Percentiles rank a stretch among this genome's conserved stretches.
phyloP scores from a whole-genome alignment of 305 asterid genomes.

The Fraxinus angustifolia region DNA sequence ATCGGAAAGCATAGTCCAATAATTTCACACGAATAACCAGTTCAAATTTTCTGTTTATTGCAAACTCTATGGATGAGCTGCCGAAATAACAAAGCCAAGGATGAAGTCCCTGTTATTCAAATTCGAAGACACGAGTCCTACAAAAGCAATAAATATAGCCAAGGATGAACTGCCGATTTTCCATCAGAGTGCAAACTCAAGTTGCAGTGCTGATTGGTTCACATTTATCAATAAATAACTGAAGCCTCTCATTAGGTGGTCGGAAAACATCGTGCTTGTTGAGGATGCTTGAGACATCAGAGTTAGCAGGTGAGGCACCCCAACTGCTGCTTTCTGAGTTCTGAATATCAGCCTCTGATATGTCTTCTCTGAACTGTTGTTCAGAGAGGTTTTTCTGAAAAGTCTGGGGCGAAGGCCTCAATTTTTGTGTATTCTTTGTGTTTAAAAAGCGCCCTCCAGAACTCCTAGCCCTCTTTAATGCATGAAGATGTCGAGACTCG shows the following conservation, averaged over 20 bases:
- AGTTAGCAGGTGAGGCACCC: constrained; percentile 44
- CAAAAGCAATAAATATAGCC: constrained; percentile 49
- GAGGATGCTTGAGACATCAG: constrained; percentile 57
- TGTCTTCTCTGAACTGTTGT: constrained; percentile 9
- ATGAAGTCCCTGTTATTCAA: neutral
- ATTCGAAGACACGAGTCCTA: neutral
- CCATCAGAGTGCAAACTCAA: constrained; percentile 31
- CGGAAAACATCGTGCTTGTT: constrained; percentile 42
- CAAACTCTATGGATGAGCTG: constrained; percentile 8
- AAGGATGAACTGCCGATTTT: constrained; percentile 75
- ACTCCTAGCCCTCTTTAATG: constrained; percentile 62
- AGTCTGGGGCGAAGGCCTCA: constrained; percentile 22
- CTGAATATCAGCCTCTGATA: constrained; percentile 18
- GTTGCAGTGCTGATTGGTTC: constrained; percentile 30
- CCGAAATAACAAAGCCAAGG: constrained; percentile 11
- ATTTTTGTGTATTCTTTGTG: constrained; percentile 29
- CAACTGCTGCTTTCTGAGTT: constrained; percentile 43
- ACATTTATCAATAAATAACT: constrained; percentile 36
- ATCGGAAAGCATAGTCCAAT: constrained; percentile 12
- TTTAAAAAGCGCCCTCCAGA: constrained; percentile 69
- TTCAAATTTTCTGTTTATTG: constrained; percentile 19
- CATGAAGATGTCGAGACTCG: constrained; percentile 71
- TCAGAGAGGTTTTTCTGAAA: constrained; percentile 10
- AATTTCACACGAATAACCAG: constrained; percentile 17
- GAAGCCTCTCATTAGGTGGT: constrained; percentile 30